Percentiles rank a stretch among this genome's conserved stretches.
These are phyloP conservation scores for Salinomyces thailandicus DNA, from an alignment of 2,329 filamentous ascomycete genomes.

Conservation along the genomic window DNA sequence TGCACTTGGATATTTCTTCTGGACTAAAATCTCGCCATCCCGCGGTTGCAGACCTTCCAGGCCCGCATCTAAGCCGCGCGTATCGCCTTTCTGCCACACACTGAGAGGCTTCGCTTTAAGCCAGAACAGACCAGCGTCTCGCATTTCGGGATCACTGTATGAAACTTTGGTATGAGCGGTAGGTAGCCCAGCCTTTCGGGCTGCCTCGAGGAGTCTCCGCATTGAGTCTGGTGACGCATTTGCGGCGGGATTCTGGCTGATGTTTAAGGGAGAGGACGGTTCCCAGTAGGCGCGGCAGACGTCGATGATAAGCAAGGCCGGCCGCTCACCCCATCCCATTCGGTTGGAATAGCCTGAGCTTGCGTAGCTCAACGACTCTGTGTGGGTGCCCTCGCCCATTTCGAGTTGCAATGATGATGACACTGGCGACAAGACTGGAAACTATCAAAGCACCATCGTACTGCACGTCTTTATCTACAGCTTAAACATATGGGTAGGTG, in stretches of 20 bases:
- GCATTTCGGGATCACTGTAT: slow-evolving; percentile 13
- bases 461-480: too few relatives aligned
- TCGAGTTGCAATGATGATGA: too few relatives aligned
- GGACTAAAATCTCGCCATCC: slow-evolving; percentile 11
- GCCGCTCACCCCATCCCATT: slow-evolving; percentile 17
- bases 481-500: too few relatives aligned
- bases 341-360: slow-evolving; percentile 14
- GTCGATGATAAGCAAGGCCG: slow-evolving; percentile 17
- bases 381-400: too few relatives aligned
- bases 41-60: slow-evolving; percentile 11
- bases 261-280: slow-evolving; percentile 14
- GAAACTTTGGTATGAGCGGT: slow-evolving; percentile 15
- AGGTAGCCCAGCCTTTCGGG: slow-evolving; percentile 8
- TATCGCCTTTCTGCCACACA: slow-evolving; percentile 13
- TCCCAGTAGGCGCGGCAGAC: slow-evolving; percentile 20
- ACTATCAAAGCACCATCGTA: too few relatives aligned
- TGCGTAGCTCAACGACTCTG: slow-evolving; percentile 7
- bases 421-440: too few relatives aligned
- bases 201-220: slow-evolving; percentile 10
- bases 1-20: slow-evolving; percentile 14
- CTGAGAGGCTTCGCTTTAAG: slow-evolving; percentile 10
- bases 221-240: slow-evolving; percentile 11
- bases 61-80: slow-evolving; percentile 7
- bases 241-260: slow-evolving; percentile 12
- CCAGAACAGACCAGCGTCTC: slow-evolving; percentile 16